Evolutionary conservation across 768 basidiomycete genomes (phyloP), one percentile per base, ranked within the genome.

Genomic region (Tricholoma terreum): DNA sequence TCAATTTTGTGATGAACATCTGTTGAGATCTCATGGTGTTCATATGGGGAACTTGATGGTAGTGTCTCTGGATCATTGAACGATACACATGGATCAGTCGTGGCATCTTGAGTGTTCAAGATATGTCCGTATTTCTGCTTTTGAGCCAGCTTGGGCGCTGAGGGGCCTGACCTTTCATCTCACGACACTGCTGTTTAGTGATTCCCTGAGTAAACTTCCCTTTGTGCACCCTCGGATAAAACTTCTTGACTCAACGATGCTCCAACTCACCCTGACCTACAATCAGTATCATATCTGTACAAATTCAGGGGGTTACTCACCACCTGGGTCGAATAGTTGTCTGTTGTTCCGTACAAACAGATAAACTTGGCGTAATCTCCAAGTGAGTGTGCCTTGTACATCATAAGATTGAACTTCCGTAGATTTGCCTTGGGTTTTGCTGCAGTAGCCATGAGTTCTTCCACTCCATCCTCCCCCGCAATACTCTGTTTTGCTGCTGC

Each of bases 21-120:
- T 56, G 35, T 48, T 5, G 61, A 64, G 6, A 69, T 66, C 21
- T 63, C 61, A 43, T 65, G 61, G 57, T 62, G 66, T n/a, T 22
- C 27, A 8, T 48, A 38, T 3, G 54, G 55, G 9, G 11, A 19
- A 5, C 27, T 59, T 14, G 12, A 34, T 80, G 5, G 6, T n/a
- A 31, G 27, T 19, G 21, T 9, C 19, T 31, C 24, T n/a, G 27
- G 27, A 50, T 50, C 33, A 30, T 48, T 12, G 14, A 48, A 48
- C 15, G 14, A 24, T 12, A n/a, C n/a, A n/a, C n/a, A 48, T 12
- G n/a, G 43, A 45, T 45, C 36, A n/a, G n/a, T 15, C 15, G 36
- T 38, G 8, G 17, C 27, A 5, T 48, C 17, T 17, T 21, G 45
- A 10, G 19, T 9, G 21, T 49, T 14, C n/a, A n/a, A n/a, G n/a